Percentiles rank a stretch among this genome's conserved stretches.
Conservation (phyloP, 2,329 filamentous ascomycete species). For the Aspergillus clavatus region DNA sequence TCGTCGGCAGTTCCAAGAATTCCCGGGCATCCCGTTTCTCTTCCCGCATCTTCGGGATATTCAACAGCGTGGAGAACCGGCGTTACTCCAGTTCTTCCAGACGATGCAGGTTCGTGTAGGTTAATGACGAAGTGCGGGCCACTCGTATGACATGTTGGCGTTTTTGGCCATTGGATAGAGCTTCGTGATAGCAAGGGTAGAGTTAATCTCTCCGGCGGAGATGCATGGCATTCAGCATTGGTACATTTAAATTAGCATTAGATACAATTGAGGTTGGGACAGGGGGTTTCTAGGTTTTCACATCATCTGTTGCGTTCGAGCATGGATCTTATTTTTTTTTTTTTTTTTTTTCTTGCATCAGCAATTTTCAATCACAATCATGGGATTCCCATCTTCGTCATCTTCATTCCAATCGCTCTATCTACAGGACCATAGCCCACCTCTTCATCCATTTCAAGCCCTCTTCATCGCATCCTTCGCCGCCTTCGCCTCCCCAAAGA, state of each 20-base stretch:
- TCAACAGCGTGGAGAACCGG: slow-evolving; percentile 23
- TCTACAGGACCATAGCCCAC: background rate
- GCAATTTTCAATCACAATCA: too few relatives aligned
- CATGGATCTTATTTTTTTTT: background rate
- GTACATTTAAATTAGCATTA: background rate
- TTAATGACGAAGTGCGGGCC: slow-evolving; percentile 19
- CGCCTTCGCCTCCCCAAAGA: slow-evolving; percentile 49
- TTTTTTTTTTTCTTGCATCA: background rate
- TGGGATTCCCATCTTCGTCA: too few relatives aligned
- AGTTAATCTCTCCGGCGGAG: background rate
- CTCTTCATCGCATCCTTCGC: slow-evolving; percentile 27
- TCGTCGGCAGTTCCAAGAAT: slow-evolving; percentile 27
- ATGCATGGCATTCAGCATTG: background rate
- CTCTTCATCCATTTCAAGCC: slow-evolving; percentile 30
- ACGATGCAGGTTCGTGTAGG: slow-evolving; percentile 17
- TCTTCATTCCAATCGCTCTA: background rate
- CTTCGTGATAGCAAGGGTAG: background rate
- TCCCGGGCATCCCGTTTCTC: slow-evolving; percentile 38
- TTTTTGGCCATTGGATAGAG: background rate
- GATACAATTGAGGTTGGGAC: background rate
- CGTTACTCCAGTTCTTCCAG: slow-evolving; percentile 27
- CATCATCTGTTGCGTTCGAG: slow-evolving; percentile 1
- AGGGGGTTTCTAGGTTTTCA: background rate
- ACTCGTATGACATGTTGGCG: background rate
- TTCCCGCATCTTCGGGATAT: slow-evolving; percentile 35